Base-by-base conservation (phyloP, 176 grass and related monocot species). In the Eremochloa ophiuroides region DNA sequence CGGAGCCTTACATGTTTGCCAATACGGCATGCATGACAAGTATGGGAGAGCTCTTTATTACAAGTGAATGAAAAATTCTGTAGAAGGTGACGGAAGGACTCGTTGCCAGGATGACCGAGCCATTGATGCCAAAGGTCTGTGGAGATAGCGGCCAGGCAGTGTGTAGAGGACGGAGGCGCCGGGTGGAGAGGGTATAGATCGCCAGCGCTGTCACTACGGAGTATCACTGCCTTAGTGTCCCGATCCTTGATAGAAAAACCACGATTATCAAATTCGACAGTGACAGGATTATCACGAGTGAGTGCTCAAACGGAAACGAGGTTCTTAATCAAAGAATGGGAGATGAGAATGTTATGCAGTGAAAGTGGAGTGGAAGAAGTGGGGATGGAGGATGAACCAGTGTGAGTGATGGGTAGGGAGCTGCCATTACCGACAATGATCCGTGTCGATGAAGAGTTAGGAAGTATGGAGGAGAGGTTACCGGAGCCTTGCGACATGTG, bases 161-260 rank as follows among this genome's bases (percentile, higher is more conserved):
- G 26, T 0, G 2, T 1, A 2, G 18, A 2, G 6, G 28, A 8
- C 0, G n/a, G n/a, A n/a, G 1, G 8, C 10, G 11, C 2, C 5
- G 37, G 37, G 37, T n/a, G 47, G 6, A 48, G 25, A 4, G 15
- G 13, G 10, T 71, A 71, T 13, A 71, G 41, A 28, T 30, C 69
- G 13, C 41, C 15, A 1, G 4, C 27, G 69, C 25, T 46, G 2
- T 71, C 40, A 71, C 6, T 8, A 16, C 14, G 3, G 39, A 71
- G 69, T 18, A 71, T 46, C 41, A 71, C 69, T 16, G 14, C 42
- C 26, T 17, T 8, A 8, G 41, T 72, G 25, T 5, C 6, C 3
- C 16, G 16, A 29, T 72, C 69, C 70, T 73, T 73, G 8, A 34
- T 17, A n/a, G n/a, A n/a, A n/a, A n/a, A n/a, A n/a, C n/a, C n/a